phyloP scores from a whole-genome alignment of 129 eudicot genomes.

The Deinandra increscens region DNA sequence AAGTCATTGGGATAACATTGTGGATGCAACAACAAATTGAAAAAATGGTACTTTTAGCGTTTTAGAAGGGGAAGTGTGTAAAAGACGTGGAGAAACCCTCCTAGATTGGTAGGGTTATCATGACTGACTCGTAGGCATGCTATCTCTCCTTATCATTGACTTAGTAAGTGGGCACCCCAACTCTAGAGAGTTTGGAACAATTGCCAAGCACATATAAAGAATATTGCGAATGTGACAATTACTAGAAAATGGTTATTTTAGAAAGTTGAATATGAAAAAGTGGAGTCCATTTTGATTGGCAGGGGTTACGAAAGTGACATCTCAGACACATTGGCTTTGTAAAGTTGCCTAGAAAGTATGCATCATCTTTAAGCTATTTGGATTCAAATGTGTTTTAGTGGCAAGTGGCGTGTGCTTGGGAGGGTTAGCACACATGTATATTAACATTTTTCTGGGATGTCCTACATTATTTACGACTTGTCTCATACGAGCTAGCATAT shows the following conservation, averaged over 20 bases:
- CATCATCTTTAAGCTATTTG: conserved; percentile 6
- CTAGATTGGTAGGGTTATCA: not conserved
- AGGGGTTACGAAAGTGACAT: not conserved
- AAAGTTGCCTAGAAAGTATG: conserved; percentile 13
- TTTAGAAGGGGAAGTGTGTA: not conserved
- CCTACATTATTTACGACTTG: not conserved
- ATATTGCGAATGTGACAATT: conserved; percentile 1
- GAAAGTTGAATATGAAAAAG: not conserved
- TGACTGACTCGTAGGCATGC: not conserved
- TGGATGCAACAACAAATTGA: not conserved
- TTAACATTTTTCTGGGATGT: not conserved
- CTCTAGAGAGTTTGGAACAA: too few species aligned
- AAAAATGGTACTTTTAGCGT: not conserved
- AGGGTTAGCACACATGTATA: not conserved
- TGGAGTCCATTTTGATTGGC: not conserved
- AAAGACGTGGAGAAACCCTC: not conserved
- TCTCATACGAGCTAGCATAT: too few species aligned
- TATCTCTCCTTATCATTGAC: conserved; percentile 8
- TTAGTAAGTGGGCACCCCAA: conserved; percentile 15
- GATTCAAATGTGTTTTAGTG: conserved; percentile 3
- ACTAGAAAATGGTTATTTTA: not conserved
- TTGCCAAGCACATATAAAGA: too few species aligned
- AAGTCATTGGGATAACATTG: too few species aligned
- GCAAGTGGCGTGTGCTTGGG: not conserved
- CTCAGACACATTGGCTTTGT: not conserved